These are phyloP conservation scores for Phaeotremella skinneri DNA, from an alignment of 768 basidiomycete species.

Conservation along the genomic window DNA sequence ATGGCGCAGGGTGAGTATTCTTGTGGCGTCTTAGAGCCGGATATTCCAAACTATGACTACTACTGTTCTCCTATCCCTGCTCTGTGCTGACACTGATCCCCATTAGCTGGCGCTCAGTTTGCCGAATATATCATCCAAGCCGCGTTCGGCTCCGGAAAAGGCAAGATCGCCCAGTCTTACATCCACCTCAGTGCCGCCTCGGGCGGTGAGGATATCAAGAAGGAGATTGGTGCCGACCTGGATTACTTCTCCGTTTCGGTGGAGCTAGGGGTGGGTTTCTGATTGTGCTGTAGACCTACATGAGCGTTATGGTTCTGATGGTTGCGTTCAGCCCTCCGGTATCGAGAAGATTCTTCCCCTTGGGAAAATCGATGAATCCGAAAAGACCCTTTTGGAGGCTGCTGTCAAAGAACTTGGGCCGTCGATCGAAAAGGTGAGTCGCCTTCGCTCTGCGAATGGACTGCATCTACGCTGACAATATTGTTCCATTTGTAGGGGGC, in stretches of 20 bases:
- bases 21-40: no score
- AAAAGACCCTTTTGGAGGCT: conserved; percentile 77
- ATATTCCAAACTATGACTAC: no score
- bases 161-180: conserved; percentile 67
- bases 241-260: conserved; percentile 93
- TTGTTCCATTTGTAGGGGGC: conserved; percentile 22
- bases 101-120: conserved; percentile 72
- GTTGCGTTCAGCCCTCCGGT: conserved; percentile 59
- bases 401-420: conserved; percentile 51
- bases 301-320: conserved; percentile 17
- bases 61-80: no score
- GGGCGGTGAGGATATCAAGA: conserved; percentile 66
- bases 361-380: conserved; percentile 73
- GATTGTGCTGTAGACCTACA: neutral
- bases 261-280: conserved; percentile 77
- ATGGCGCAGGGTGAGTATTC: conserved; percentile 55
- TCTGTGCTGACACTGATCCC: no score
- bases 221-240: conserved; percentile 83
- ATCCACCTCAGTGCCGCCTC: conserved; percentile 84
- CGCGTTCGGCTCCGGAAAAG: conserved; percentile 66
- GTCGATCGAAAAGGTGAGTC: conserved; percentile 47
- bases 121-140: conserved; percentile 61
- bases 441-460: neutral
- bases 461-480: conserved; percentile 7
- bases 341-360: conserved; percentile 88